Conservation (phyloP, 495 filamentous ascomycete species). For the Platismatia glauca region DNA sequence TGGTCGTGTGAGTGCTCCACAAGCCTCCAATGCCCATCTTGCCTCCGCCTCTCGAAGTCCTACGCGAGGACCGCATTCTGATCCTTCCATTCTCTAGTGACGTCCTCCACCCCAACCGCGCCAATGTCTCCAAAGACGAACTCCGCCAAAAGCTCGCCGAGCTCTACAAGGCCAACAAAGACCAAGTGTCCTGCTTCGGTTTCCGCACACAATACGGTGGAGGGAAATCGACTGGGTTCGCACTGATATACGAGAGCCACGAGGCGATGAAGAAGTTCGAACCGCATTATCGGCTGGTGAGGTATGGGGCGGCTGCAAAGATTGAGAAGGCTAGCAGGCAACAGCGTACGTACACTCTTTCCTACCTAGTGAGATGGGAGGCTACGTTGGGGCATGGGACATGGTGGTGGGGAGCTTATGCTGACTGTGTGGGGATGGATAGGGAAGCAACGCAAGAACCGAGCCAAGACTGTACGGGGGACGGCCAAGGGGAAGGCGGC, state of each 20-base stretch:
- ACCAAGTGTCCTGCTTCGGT: conserved; percentile 93
- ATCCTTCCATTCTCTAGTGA: conserved; percentile 52
- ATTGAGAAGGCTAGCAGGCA: conserved; percentile 93
- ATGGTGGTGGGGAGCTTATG: background rate
- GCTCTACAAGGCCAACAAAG: conserved; percentile 96
- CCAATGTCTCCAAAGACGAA: conserved; percentile 98
- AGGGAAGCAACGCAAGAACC: conserved; percentile 99
- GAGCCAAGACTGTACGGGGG: conserved; percentile 94
- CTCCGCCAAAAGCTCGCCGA: conserved; percentile 89
- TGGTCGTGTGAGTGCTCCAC: conserved; percentile 84
- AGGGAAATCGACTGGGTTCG: conserved; percentile 98
- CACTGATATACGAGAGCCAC: conserved; percentile 91
- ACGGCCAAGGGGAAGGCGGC: conserved; percentile 85
- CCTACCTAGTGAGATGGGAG: background rate
- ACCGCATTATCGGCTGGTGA: conserved; percentile 91
- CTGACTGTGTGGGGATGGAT: conserved; percentile 23
- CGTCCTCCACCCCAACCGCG: conserved; percentile 95
- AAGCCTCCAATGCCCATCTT: conserved; percentile 10
- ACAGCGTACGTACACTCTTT: conserved; percentile 71
- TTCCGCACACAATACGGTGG: conserved; percentile 98
- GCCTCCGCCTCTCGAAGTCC: background rate
- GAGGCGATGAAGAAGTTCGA: conserved; percentile 99
- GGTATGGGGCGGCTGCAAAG: conserved; percentile 83
- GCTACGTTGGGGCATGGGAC: background rate
- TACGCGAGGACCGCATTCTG: background rate